Evolutionary conservation across 306 rosid species (phyloP).

Genomic region (Fagus sylvatica): DNA sequence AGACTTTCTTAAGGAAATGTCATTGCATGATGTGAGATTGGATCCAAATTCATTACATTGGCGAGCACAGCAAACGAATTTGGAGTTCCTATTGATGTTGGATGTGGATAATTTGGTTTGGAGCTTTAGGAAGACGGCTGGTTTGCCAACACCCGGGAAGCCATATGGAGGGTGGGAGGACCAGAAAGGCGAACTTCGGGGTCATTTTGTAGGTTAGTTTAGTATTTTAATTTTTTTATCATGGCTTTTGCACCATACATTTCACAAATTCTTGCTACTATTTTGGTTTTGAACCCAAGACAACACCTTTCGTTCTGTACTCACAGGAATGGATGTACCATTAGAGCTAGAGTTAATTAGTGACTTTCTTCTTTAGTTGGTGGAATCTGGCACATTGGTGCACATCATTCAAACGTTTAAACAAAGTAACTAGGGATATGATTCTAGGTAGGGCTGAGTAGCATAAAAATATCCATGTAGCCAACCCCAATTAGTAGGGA

Average conservation of each 20-base stretch:
- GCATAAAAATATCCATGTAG: no score
- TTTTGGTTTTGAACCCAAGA: background rate
- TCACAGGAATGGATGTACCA: no score
- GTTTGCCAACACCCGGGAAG: constrained; percentile 60
- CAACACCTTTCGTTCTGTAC: no score
- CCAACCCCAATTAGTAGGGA: no score
- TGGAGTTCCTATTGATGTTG: constrained; percentile 75
- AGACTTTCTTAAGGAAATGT: constrained; percentile 64
- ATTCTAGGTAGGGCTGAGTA: no score
- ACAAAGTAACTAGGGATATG: background rate
- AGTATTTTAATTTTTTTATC: background rate
- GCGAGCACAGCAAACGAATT: constrained; percentile 66
- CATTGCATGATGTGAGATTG: constrained; percentile 68
- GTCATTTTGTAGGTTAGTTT: constrained; percentile 85
- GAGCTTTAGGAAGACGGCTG: constrained; percentile 82
- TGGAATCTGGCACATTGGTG: background rate
- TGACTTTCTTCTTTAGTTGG: background rate
- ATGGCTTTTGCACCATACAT: background rate
- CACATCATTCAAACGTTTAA: constrained; percentile 5
- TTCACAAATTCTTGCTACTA: background rate
- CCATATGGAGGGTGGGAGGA: constrained; percentile 77
- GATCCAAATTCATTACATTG: constrained; percentile 49
- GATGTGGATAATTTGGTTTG: constrained; percentile 71
- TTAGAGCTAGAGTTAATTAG: no score
- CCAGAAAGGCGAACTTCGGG: constrained; percentile 58